Conservation (phyloP, 345 rosid species). For the Gossypium herbaceum region DNA sequence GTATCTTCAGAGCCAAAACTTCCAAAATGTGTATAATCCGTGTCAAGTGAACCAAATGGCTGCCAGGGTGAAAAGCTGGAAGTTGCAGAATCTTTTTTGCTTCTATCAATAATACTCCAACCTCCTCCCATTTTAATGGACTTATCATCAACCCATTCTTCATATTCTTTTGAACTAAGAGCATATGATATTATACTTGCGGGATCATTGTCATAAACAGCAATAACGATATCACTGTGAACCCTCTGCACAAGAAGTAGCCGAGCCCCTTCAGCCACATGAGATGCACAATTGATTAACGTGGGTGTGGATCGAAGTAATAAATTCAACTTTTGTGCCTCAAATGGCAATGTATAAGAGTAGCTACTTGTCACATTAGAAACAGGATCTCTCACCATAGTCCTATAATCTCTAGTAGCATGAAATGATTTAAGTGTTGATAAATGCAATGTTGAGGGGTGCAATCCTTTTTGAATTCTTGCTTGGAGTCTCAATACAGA, state of each 20-base stretch:
- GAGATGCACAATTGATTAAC: constrained; percentile 54
- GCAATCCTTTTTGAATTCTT: constrained; percentile 49
- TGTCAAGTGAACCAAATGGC: constrained; percentile 56
- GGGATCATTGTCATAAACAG: constrained; percentile 89
- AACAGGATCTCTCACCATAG: constrained; percentile 80
- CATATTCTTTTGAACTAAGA: constrained; percentile 74
- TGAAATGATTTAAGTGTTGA: constrained; percentile 69
- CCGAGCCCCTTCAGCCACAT: constrained; percentile 72
- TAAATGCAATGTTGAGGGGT: constrained; percentile 59
- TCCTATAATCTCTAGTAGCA: constrained; percentile 78
- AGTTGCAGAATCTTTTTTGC: constrained; percentile 40
- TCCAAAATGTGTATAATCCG: constrained; percentile 49
- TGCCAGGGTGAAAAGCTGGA: constrained; percentile 63
- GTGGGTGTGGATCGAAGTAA: constrained; percentile 44
- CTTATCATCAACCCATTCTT: constrained; percentile 59
- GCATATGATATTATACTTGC: constrained; percentile 88
- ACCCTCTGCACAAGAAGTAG: constrained; percentile 60
- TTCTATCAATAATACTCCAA: constrained; percentile 31
- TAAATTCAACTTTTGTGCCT: constrained; percentile 62
- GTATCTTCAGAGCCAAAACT: constrained; percentile 51
- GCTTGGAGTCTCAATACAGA: constrained; percentile 69
- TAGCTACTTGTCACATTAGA: constrained; percentile 52
- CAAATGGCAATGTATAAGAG: constrained; percentile 59
- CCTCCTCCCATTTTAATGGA: constrained; percentile 38
- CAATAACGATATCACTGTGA: constrained; percentile 57